These are phyloP conservation scores for Hypoxylon sp. DNA, from an alignment of 2,329 filamentous ascomycete species.

Conservation along the genomic window DNA sequence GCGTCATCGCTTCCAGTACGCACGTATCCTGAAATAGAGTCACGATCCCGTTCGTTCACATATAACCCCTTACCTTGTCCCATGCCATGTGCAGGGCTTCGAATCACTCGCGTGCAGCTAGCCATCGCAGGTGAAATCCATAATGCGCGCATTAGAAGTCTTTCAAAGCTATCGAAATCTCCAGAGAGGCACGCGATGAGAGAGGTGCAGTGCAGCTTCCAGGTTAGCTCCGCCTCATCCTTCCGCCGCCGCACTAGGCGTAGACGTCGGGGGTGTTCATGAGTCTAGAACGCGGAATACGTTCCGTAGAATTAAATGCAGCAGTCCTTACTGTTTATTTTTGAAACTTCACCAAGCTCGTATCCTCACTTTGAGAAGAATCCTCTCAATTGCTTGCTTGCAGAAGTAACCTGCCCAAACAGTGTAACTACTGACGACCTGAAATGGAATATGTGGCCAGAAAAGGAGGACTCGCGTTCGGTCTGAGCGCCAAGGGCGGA, in stretches of 20 bases:
- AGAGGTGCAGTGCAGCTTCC: neutral
- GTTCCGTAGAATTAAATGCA: conserved; percentile 6
- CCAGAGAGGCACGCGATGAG: neutral
- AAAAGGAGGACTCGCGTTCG: conserved; percentile 7
- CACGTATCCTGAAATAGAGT: conserved; percentile 29
- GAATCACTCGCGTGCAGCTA: conserved; percentile 11
- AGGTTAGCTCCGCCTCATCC: conserved; percentile 36
- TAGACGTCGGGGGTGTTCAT: neutral
- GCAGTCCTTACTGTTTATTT: conserved; percentile 11
- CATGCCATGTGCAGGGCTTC: conserved; percentile 15
- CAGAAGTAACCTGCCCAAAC: conserved; percentile 30
- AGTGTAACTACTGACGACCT: conserved; percentile 9
- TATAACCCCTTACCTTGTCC: conserved; percentile 17
- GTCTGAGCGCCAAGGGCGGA: conserved; percentile 1
- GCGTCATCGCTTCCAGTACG: conserved; percentile 1
- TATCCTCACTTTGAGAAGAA: conserved; percentile 13
- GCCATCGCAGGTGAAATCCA: neutral
- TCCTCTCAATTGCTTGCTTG: conserved; percentile 12
- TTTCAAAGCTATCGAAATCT: neutral
- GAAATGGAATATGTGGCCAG: conserved; percentile 16
- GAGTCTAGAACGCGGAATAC: conserved; percentile 19
- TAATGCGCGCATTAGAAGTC: neutral
- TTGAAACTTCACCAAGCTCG: conserved; percentile 33
- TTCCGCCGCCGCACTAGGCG: conserved; percentile 16
- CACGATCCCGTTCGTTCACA: conserved; percentile 4